Evolutionary conservation across 164 flowering plant genomes (phyloP).

Genomic region (Vitis cinerea): DNA sequence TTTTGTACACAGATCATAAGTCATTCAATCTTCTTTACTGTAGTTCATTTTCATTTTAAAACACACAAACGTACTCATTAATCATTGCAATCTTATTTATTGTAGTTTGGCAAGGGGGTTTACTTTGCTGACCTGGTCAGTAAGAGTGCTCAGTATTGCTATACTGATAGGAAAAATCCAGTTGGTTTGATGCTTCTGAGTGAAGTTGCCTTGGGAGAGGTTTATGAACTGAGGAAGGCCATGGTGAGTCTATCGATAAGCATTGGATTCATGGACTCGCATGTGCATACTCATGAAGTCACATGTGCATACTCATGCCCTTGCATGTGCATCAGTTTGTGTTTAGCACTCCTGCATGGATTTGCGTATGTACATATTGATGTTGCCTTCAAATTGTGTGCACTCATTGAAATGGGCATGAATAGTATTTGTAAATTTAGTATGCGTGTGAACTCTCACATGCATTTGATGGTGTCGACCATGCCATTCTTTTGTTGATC

Average conservation of each 20-base stretch:
- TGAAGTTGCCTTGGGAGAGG: slow-evolving; percentile 92
- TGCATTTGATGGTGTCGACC: background rate
- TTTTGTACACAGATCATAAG: background rate
- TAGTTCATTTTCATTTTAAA: background rate
- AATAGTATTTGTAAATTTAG: background rate
- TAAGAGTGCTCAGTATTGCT: slow-evolving; percentile 97
- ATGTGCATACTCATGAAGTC: background rate
- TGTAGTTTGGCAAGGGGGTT: slow-evolving; percentile 93
- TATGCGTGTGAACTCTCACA: background rate
- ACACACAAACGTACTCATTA: background rate
- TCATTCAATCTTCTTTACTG: background rate
- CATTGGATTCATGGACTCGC: too few species aligned
- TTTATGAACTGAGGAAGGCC: slow-evolving; percentile 81
- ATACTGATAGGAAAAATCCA: slow-evolving; percentile 66
- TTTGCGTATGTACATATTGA: background rate
- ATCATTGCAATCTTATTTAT: slow-evolving; percentile 7
- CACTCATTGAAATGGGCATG: background rate
- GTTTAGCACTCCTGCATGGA: background rate
- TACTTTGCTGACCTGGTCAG: slow-evolving; percentile 99
- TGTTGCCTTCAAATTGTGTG: background rate
- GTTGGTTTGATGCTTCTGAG: slow-evolving; percentile 93
- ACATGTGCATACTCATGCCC: background rate
- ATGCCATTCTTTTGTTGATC: background rate
- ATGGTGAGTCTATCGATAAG: slow-evolving; percentile 36
- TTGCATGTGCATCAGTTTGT: too few species aligned